A percentile compares a stretch with the other conserved stretches of the same genome.
phyloP scores from a whole-genome alignment of 306 rosid species.

The Malus sylvestris region DNA sequence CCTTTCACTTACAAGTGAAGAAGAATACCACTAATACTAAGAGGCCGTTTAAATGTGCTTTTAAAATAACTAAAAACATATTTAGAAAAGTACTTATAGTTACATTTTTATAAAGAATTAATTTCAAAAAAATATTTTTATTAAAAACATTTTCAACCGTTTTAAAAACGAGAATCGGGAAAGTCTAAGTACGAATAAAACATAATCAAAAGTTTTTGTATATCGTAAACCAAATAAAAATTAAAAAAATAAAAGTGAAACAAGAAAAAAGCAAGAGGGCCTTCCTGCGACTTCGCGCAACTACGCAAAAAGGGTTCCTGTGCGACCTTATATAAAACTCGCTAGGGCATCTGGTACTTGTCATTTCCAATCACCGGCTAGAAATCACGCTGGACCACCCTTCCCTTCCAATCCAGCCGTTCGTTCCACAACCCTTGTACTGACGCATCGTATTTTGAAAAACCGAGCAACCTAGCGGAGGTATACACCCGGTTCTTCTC shows the following conservation, averaged over 20 bases:
- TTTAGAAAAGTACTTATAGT: too few relatives aligned
- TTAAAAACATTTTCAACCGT: too few relatives aligned
- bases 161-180: too few relatives aligned
- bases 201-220: too few relatives aligned
- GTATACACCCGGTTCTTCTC: not conserved
- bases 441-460: not conserved
- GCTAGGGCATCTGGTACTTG: not conserved
- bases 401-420: not conserved
- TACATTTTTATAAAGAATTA: too few relatives aligned
- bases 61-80: too few relatives aligned
- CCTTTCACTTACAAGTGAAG: too few relatives aligned
- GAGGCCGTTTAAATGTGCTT: rapidly evolving
- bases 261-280: not conserved
- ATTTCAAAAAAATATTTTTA: too few relatives aligned
- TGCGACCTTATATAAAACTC: not conserved
- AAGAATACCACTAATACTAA: too few relatives aligned
- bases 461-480: not conserved
- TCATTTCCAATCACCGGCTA: not conserved
- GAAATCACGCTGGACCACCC: not conserved
- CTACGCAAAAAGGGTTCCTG: not conserved
- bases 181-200: too few relatives aligned
- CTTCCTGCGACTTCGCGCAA: not conserved
- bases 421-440: not conserved
- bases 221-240: too few relatives aligned
- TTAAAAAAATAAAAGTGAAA: not conserved